phyloP scores from a whole-genome alignment of 495 filamentous ascomycete species.

The Hyphodiscus hymeniophilus region DNA sequence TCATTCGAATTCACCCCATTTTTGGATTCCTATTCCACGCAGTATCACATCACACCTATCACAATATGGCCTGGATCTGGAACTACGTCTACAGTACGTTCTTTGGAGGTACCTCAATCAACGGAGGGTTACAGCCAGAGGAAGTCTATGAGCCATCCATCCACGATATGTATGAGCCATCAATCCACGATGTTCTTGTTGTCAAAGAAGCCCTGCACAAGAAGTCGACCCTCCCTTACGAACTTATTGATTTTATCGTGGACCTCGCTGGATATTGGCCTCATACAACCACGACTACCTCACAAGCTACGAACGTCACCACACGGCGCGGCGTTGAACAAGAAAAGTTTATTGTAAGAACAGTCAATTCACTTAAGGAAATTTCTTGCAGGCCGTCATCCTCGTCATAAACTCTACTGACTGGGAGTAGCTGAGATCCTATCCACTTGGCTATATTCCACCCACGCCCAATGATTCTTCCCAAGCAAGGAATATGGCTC shows the following conservation, averaged over 20 bases:
- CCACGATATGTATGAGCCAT: constrained; percentile 22
- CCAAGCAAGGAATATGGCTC: too few species aligned
- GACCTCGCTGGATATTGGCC: constrained; percentile 70
- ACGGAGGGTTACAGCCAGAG: too few species aligned
- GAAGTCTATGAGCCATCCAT: background rate
- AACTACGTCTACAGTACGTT: constrained; percentile 13
- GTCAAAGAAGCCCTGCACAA: constrained; percentile 34
- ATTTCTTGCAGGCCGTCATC: too few species aligned
- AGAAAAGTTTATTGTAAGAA: too few species aligned
- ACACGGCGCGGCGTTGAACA: background rate
- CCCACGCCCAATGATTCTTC: background rate
- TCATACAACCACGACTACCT: constrained; percentile 28
- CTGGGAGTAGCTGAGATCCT: constrained; percentile 13
- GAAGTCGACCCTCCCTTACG: constrained; percentile 37
- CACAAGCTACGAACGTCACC: background rate
- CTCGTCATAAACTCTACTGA: too few species aligned
- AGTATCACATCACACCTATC: background rate
- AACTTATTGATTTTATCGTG: constrained; percentile 59
- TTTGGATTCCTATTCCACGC: background rate
- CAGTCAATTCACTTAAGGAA: too few species aligned
- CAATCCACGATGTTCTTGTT: constrained; percentile 34
- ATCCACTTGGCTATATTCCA: constrained; percentile 16
- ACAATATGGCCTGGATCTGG: background rate
- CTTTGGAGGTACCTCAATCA: background rate
- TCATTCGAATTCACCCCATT: background rate